Evolutionary conservation across 2,329 filamentous ascomycete genomes (phyloP).

Genomic region (Harringtonia aguacate): DNA sequence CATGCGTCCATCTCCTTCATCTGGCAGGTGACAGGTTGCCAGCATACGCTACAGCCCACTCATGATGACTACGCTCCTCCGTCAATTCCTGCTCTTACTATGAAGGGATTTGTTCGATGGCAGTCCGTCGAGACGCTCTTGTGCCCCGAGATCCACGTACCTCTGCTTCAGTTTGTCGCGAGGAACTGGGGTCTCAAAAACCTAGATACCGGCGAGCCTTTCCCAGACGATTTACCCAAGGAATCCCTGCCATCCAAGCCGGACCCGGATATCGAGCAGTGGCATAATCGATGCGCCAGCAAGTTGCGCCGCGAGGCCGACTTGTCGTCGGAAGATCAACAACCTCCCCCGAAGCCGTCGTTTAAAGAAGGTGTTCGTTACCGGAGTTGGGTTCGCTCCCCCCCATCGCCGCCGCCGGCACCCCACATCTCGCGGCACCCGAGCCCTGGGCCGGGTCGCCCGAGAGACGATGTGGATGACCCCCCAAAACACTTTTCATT

Average conservation of each 20-base stretch:
- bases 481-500: constrained; percentile 27
- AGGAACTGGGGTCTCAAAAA: constrained; percentile 66
- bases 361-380: constrained; percentile 18
- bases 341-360: constrained; percentile 10
- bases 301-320: constrained; percentile 52
- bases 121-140: constrained; percentile 84
- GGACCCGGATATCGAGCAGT: constrained; percentile 71
- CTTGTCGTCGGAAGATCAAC: constrained; percentile 24
- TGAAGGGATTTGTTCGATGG: constrained; percentile 83
- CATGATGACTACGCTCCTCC: constrained; percentile 64
- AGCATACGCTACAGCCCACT: constrained; percentile 73
- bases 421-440: background rate
- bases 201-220: constrained; percentile 59
- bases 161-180: constrained; percentile 72
- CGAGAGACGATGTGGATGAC: constrained; percentile 19
- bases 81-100: constrained; percentile 70
- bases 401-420: background rate
- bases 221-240: constrained; percentile 47
- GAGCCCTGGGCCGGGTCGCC: background rate
- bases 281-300: constrained; percentile 71
- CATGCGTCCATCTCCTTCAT: constrained; percentile 75
- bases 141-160: constrained; percentile 77
- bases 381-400: constrained; percentile 16
- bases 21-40: constrained; percentile 83
- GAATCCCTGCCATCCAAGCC: constrained; percentile 60